Evolutionary conservation across 768 basidiomycete genomes (phyloP), one percentile per base, ranked within the genome.

Genomic region (Atractiella rhizophila): DNA sequence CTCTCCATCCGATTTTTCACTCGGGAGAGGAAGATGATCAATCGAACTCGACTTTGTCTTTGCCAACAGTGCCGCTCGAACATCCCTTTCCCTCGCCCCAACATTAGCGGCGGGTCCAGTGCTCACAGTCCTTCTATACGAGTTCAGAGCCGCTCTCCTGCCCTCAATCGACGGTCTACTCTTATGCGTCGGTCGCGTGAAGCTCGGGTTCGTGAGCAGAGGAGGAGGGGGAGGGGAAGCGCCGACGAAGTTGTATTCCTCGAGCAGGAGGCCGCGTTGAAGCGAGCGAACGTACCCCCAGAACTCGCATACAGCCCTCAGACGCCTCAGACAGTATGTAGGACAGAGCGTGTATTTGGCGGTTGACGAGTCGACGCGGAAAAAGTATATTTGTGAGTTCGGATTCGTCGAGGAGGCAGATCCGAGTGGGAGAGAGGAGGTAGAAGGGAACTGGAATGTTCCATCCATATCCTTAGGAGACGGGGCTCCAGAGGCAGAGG

Each of bases 281-380:
- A 55, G 41, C 23, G 39, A 42, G 11, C 54, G 43, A 8, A 55
- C 38, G 30, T 51, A 53, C 12, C 42, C 48, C 54, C 54, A 55
- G 33, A 55, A 50, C 42, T 55, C 54, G 49, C 54, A 55, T 12
- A 54, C 52, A 13, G 50, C 49, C 9, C 54, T 40, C 4, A 55
- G 38, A 5, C 54, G 39, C 25, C 45, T 35, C 16, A 54, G 45
- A 41, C 52, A 54, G 45, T 52, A 54, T 19, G 38, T 44, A 4
- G 52, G 52, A 32, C 52, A 54, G 16, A 55, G 18, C 5, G 49
- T 36, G 46, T 52, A 51, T 20, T 43, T 35, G 27, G 46, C 27
- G 28, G 30, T 34, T 13, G 47, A 31, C 24, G 42, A 37, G 35
- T 27, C 29, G n/a, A 46, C 31, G 26, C 48, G 46, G 48, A 53